Base-by-base conservation (phyloP, 306 rosid species). In the Prosopis cineraria region DNA sequence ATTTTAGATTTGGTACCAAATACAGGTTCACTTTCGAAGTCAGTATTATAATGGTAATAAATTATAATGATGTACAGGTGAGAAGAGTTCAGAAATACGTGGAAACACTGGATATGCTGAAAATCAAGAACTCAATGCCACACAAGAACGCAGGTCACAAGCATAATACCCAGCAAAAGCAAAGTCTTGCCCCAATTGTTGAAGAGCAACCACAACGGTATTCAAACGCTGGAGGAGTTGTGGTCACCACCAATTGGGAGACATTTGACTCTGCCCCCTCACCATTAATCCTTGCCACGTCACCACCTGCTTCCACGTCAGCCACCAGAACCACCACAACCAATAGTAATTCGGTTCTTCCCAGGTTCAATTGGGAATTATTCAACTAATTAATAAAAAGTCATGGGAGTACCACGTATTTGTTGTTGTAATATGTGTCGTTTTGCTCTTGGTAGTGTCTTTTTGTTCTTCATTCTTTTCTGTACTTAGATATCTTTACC, bases 201-300 rank as follows among this genome's bases (percentile, higher is more conserved):
- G 79, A 85, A 68, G 94, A 88, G 81, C 86, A 90, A 66, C 79
- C 77, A 50, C 75, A 78, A 43, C 74, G 84, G 79, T 40, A 85
- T 76, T 82, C 92, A 10, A 56, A 85, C 39, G 84, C 96, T 31
- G 90, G 86, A 76, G 90, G 86, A 76, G 86, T 90, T 6, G 92
- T 90, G n/a, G 97, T 93, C 43, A 93, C 99, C 50, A 92, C 98
- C 29, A 87, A 86, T 48, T 95, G 99, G 99, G 99, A 95, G 83
- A 91, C 90, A 25, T 95, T 95, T 76, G 98, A 95, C 75, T 79
- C 92, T 7, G 52, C 64, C 25, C 91, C 90, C 1, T 84, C 89
- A 56, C 88, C 31, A 56, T 25, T 56, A 56, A 12, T 12, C 64
- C 17, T 19, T 3, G 33, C 64, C 33, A 56, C 64, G 1, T 25